Evolutionary conservation across 306 rosid genomes (phyloP), one percentile per base, ranked within the genome.

Genomic region (Inga oerstediana): DNA sequence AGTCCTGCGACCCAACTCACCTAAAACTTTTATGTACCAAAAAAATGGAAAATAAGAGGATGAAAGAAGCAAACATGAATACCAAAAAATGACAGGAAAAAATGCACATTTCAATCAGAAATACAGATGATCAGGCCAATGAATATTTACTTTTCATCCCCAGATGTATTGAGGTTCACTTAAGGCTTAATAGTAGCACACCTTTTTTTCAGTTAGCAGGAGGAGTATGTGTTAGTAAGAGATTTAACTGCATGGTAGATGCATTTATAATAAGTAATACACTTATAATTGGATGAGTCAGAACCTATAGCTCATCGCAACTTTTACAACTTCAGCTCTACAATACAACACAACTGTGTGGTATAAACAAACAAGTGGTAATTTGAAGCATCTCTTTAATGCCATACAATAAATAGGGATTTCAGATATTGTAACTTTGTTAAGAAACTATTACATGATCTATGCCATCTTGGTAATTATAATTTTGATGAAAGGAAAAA

Each of bases 341-440:
- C 41, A 66, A 65, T 70, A 76, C 27, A 54, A 78, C 13, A 70
- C 30, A 24, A 35, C 12, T 72, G 39, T 17, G 30, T 65, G 62
- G 62, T 72, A 85, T 59, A 6, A 41, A 22, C 6, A 45, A 54
- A 65, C 9, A 45, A 54, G 73, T 8, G 58, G 14, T 67, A 56
- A 75, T 73, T 80, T 71, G 69, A 51, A 78, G 64, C 62, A 82
- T 72, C 81, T 79, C 73, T 74, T 56, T 11, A 75, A 35, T 64
- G 74, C 73, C 87, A 84, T 72, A 81, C 79, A 84, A 24, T 77
- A 80, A 52, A 75, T 76, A 58, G 61, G 46, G 6, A 62, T 52
- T 22, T 3, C 11, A 49, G 20, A 73, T 45, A 79, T 67, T 22
- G 83, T 45, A 49, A 79, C 73, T 58, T 74, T 32, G 80, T 48